phyloP scores from a whole-genome alignment of 75 land plant species.

The Selaginella moellendorffii region DNA sequence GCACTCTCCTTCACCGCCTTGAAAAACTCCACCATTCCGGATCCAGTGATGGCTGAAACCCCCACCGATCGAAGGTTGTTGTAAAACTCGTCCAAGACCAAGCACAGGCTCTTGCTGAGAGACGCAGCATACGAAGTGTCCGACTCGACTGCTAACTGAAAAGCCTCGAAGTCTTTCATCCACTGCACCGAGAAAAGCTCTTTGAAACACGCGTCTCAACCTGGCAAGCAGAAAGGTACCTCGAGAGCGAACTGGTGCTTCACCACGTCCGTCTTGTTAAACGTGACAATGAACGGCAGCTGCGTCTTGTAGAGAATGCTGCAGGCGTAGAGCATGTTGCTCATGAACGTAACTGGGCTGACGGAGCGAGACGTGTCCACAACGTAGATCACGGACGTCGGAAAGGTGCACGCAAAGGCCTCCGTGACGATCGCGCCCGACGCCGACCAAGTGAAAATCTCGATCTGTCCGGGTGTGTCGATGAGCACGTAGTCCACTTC shows the following conservation, averaged over 20 bases:
- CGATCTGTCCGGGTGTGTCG: slow-evolving; percentile 99
- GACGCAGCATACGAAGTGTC: slow-evolving; percentile 69
- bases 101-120: slow-evolving; percentile 68
- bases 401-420: slow-evolving; percentile 97
- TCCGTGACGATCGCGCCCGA: slow-evolving; percentile 97
- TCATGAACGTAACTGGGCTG: slow-evolving; percentile 90
- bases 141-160: slow-evolving; percentile 60
- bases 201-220: not conserved
- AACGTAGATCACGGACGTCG: slow-evolving; percentile 78
- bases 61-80: slow-evolving; percentile 73
- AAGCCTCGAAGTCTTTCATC: slow-evolving; percentile 98
- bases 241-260: slow-evolving; percentile 91
- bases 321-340: slow-evolving; percentile 99
- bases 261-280: slow-evolving; percentile 91
- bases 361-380: slow-evolving; percentile 95
- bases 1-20: slow-evolving; percentile 77
- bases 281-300: slow-evolving; percentile 62
- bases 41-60: slow-evolving; percentile 89
- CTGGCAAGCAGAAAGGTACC: slow-evolving; percentile 46
- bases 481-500: slow-evolving; percentile 95
- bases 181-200: too few relatives aligned
- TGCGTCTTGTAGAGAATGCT: slow-evolving; percentile 91
- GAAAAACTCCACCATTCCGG: slow-evolving; percentile 69
- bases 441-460: slow-evolving; percentile 99
- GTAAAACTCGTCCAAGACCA: slow-evolving; percentile 90